Base-by-base conservation (phyloP, 768 basidiomycete genomes). In the Tylopilus sp. region DNA sequence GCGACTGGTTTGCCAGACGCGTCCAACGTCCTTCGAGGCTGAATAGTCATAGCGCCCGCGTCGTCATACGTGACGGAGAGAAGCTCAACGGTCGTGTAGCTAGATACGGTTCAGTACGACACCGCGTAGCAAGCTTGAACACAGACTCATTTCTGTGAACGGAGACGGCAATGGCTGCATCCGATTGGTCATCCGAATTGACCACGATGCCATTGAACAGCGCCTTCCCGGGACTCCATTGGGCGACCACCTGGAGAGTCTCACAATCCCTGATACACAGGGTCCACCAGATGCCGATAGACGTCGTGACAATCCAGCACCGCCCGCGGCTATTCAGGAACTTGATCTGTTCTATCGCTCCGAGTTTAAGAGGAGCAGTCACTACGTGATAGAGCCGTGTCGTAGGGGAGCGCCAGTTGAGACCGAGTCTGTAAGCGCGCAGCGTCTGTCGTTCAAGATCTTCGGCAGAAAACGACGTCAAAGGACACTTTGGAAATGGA, bases 221-320 rank as follows among this genome's bases (percentile, higher is more conserved):
- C 1, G 74, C 78, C 15, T 78, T 78, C 46, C 75, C 73, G 0
- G 74, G 77, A 23, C 73, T 75, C 84, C 85, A 86, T 44, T 78
- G 71, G 13, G 73, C 75, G 13, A 66, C 62, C 9, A 59, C 54
- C 25, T 48, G 53, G 21, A 80, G 57, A 13, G 59, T 50, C 38
- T 57, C 47, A 23, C 48, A 60, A 48, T 80, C 73, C 81, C 85
- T 85, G 18, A 83, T 58, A 1, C 74, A 70, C 42, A 86, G 57
- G 17, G 73, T 69, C 36, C 80, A 80, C 85, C 85, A 87, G 44
- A 87, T 77, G 6, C 75, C 73, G 52, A 78, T 79, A 4, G 81
- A 81, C 9, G 82, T 72, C 7, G 79, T 79, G 49, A 84, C 45
- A 4, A 86, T 47, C 64, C 79, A 75, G 40, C 63, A 68, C 7